These are phyloP conservation scores for Chlamydomonas eustigma DNA, from an alignment of 139 green algal genomes.

Conservation along the genomic window DNA sequence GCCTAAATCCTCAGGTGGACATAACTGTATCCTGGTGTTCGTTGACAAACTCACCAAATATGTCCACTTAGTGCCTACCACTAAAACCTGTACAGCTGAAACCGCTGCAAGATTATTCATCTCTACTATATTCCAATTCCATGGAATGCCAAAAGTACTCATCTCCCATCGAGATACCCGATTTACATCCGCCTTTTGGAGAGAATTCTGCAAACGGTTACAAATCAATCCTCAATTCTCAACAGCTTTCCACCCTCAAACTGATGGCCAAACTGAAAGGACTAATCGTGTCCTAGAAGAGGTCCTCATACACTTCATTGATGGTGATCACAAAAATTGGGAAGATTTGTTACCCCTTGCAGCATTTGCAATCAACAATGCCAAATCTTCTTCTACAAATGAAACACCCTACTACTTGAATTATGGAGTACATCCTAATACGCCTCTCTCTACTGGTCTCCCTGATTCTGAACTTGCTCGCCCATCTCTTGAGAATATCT, in stretches of 20 bases:
- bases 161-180: slow-evolving; percentile 52
- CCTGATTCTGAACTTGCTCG: no score
- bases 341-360: no score
- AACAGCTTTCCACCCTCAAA: no score
- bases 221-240: slow-evolving; percentile 44
- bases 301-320: slow-evolving; percentile 43
- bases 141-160: slow-evolving; percentile 46
- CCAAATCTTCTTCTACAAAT: no score
- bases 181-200: slow-evolving; percentile 55
- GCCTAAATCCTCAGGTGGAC: slow-evolving; percentile 15
- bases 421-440: no score
- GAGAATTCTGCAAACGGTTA: no score
- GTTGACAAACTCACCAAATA: slow-evolving; percentile 58
- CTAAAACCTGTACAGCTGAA: slow-evolving; percentile 21
- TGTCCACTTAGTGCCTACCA: slow-evolving; percentile 38
- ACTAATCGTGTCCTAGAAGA: slow-evolving; percentile 54
- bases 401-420: no score
- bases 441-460: no score
- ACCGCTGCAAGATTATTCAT: slow-evolving; percentile 35
- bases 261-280: no score
- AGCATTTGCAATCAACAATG: no score
- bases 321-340: no score
- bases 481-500: no score
- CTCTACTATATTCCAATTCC: slow-evolving; percentile 25
- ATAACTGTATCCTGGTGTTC: slow-evolving; percentile 47